Base-by-base conservation (phyloP, 139 green algal species). In the Axilococcus clingmanii region DNA sequence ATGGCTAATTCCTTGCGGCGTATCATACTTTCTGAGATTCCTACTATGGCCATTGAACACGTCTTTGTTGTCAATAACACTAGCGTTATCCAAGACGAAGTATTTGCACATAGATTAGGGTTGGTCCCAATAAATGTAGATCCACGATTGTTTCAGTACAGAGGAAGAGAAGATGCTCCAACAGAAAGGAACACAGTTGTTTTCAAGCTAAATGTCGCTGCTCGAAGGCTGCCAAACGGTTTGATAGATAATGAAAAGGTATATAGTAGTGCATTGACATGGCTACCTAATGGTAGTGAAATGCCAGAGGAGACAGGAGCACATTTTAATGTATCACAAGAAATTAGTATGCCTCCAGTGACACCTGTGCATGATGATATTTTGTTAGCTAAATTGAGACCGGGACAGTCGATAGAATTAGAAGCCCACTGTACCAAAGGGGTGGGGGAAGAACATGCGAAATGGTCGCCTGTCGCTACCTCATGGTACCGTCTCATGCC, bases 1-100 rank as follows among this genome's bases (percentile, higher is more conserved):
- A 28, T 99, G 35, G 91, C 82, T 38, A 99, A 99, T 61, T 81
- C 91, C 4, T 69, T 97, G 40, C 73, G 89, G 2, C 72, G 92
- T 12, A 95, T 97, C 48, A 79, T 97, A 24, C 94, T 96, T 16
- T 65, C 84, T 1, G 91, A 99, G 61, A 75, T 96, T 20, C 91
- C 92, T 5, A 97, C 89, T 0, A 82, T 99, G 63, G 91, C 91
- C 1, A 93, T 97, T 22, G 89, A 97, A 76, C 88, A 97, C 58
- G 89, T 99, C 11, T 99, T 89, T 67, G 76, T 97, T 16, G 48
- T 92, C 16, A 85, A 99, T 81, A 98, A 98, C 75, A 97, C 91
- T 2, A 88, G 72, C 16, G 83, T 97, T 45, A 87, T 98, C 14
- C 68, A 84, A 71, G 83, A 94, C 61, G 85, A 96, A 65, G 77